Conservation (phyloP, 352 stramenopile species). For the Lagenidium giganteum region DNA sequence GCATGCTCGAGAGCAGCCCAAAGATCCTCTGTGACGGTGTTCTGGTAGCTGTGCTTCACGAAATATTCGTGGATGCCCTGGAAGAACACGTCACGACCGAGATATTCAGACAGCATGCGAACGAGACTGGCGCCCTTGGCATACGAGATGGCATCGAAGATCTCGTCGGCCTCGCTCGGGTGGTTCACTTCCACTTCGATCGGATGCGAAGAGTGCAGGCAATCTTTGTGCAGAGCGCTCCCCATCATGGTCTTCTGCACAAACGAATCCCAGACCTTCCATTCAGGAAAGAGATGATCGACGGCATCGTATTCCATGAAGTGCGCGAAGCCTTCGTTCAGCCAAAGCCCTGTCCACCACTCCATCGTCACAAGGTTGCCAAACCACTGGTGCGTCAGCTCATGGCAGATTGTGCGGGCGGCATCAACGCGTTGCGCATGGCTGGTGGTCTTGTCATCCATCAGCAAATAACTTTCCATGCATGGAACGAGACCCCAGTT, state of each 20-base stretch:
- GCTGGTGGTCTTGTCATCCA: conserved; percentile 61
- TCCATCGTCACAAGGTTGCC: conserved; percentile 99
- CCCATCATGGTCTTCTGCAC: conserved; percentile 65
- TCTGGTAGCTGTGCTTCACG: conserved; percentile 89
- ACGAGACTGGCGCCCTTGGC: conserved; percentile 86
- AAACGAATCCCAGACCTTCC: conserved; percentile 95
- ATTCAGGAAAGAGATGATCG: conserved; percentile 91
- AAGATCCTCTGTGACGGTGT: conserved; percentile 94
- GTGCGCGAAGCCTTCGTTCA: conserved; percentile 98
- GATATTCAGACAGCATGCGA: conserved; percentile 68
- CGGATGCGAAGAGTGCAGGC: conserved; percentile 86
- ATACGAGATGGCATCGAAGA: conserved; percentile 98
- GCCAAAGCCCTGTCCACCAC: conserved; percentile 94
- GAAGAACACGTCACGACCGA: conserved; percentile 67
- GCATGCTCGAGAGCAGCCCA: conserved; percentile 91
- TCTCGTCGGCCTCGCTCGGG: conserved; percentile 94
- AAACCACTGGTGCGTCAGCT: conserved; percentile 97
- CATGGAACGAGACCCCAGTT: conserved; percentile 96
- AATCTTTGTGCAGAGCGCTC: conserved; percentile 90
- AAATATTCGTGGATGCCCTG: conserved; percentile 93
- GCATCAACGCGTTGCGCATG: conserved; percentile 66
- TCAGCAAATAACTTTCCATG: conserved; percentile 88
- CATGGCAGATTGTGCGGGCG: conserved; percentile 95
- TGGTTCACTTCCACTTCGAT: conserved; percentile 94
- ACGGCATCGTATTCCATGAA: conserved; percentile 95